Percentiles rank a stretch among this genome's conserved stretches.
Conservation (phyloP, 1,139 yeast species). For the Candida sojae region DNA sequence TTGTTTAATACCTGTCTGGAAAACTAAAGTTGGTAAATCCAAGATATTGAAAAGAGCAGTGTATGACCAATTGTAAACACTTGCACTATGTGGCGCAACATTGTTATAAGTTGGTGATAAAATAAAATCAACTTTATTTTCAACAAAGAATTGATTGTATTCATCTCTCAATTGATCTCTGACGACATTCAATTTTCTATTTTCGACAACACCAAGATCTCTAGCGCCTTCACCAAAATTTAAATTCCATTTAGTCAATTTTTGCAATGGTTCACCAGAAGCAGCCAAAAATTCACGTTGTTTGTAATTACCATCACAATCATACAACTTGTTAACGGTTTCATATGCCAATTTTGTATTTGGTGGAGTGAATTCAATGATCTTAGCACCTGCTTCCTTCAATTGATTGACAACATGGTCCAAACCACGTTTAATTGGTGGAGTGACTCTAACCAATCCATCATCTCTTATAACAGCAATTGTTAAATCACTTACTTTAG, state of each 20-base stretch:
- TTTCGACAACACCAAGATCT: constrained; percentile 43
- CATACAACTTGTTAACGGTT: constrained; percentile 49
- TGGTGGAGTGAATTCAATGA: constrained; percentile 52
- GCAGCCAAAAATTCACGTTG: constrained; percentile 52
- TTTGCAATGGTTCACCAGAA: constrained; percentile 67
- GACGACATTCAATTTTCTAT: constrained; percentile 46
- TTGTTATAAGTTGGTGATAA: constrained; percentile 70
- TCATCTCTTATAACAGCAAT: constrained; percentile 44
- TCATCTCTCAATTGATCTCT: constrained; percentile 60
- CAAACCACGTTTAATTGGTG: constrained; percentile 53
- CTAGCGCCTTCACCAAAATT: constrained; percentile 59
- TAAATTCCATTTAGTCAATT: constrained; percentile 61
- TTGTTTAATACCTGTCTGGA: constrained; percentile 64
- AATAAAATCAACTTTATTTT: constrained; percentile 64
- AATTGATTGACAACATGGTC: constrained; percentile 28
- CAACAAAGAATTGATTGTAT: constrained; percentile 51
- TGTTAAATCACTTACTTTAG: constrained; percentile 40
- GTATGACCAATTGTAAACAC: constrained; percentile 75
- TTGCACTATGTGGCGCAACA: constrained; percentile 69
- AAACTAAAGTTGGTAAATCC: constrained; percentile 61
- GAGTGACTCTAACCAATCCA: constrained; percentile 44
- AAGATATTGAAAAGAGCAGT: constrained; percentile 67
- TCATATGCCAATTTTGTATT: constrained; percentile 52
- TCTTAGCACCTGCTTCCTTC: constrained; percentile 30
- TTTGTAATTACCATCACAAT: constrained; percentile 61